phyloP scores from a whole-genome alignment of 306 rosid species.

The Rosa rugosa region DNA sequence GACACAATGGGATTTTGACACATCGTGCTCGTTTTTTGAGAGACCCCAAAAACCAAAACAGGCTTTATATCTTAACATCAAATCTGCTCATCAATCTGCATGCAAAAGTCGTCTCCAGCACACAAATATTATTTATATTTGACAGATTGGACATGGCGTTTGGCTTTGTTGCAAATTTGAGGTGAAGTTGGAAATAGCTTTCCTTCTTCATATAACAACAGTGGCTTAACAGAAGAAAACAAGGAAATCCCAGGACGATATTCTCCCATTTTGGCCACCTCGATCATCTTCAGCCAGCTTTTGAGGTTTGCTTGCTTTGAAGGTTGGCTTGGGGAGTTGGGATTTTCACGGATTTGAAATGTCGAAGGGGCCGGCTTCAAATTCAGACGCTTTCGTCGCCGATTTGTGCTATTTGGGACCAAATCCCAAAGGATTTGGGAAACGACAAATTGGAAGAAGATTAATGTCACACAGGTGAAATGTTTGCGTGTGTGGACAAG shows the following conservation, averaged over 20 bases:
- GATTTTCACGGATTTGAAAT: background rate
- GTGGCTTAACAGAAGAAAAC: background rate
- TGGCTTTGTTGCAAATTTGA: background rate
- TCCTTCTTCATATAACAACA: background rate
- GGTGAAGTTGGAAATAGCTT: background rate
- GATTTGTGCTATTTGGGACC: background rate
- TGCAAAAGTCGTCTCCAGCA: slow-evolving; percentile 34
- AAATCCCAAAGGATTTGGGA: slow-evolving; percentile 3
- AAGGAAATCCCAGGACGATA: background rate
- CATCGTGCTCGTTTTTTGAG: slow-evolving; percentile 86
- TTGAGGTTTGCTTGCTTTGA: background rate
- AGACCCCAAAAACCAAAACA: slow-evolving; percentile 31
- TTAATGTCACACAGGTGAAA: background rate
- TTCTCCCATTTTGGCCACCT: slow-evolving; percentile 3
- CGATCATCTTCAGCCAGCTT: background rate
- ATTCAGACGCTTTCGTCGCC: background rate
- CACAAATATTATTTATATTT: background rate
- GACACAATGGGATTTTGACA: slow-evolving; percentile 79
- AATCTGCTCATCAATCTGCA: slow-evolving; percentile 60
- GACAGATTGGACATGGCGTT: slow-evolving; percentile 3
- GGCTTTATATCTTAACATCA: slow-evolving; percentile 45
- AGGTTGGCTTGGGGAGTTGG: background rate
- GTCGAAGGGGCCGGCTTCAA: background rate
- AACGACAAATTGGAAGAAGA: slow-evolving; percentile 5
- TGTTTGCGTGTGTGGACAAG: background rate